Base-by-base conservation (phyloP, 2,329 filamentous ascomycete species). In the Cercospora sp. region DNA sequence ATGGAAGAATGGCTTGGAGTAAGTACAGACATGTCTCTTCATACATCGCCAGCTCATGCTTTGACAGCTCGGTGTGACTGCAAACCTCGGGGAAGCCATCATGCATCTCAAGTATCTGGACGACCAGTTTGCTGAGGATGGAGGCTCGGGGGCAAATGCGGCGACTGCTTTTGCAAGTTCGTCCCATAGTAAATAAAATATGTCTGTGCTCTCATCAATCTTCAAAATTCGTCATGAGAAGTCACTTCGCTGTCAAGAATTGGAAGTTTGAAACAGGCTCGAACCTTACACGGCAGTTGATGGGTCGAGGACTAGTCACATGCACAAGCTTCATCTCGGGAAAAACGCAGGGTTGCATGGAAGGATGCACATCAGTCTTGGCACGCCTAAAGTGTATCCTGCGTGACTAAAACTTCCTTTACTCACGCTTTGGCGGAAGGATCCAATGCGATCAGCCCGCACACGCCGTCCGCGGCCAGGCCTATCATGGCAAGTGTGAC, bases 1-100 rank as follows among this genome's bases (percentile, higher is more conserved):
- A 64, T 67, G 64, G 45, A 69, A 59, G 37, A 43, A 43, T 43
- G 37, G 37, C 37, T 43, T 5, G 37, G 37, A 2, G 37, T 43
- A n/a, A 9, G 37, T 43, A 16, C 37, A 2, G 9, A 43, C 37
- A n/a, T n/a, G 37, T n/a, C 37, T n/a, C 16, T 43, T 16, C 12
- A 13, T 40, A n/a, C 6, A 40, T 40, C 1, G 13, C 34, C 34
- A 40, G 13, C 34, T 40, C 12, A 40, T n/a, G 34, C 12, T 40
- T 40, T 40, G 1, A 40, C 12, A 40, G 34, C 34, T 40, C 34
- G 34, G 34, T 13, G 34, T 40, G 34, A 40, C 34, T n/a, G 34
- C 34, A 4, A 40, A 40, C 34, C 34, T 40, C 13, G 34, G 34
- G 6, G 34, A 40, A 5, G 34, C 34, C 34, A 43, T 43, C 5